Base-by-base conservation (phyloP, 805 yeast species). In the Candida gorgasii region DNA sequence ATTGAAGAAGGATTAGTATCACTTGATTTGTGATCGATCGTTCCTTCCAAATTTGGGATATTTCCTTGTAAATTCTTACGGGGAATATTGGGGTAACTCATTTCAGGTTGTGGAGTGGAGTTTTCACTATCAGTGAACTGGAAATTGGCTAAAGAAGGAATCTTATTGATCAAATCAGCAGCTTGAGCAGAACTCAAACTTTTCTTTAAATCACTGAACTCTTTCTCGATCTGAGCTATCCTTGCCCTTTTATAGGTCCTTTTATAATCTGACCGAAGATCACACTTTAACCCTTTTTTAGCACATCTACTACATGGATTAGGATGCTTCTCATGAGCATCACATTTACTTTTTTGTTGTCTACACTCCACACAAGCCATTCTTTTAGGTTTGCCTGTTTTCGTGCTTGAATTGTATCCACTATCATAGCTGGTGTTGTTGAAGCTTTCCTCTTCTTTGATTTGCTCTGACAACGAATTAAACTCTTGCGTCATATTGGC, bases 321-420 rank as follows among this genome's bases (percentile, higher is more conserved):
- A 0, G 96, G 96, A 23, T 81, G 78, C 39, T 70, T 73, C 45
- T 80, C 89, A 49, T 74, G 79, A 9, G 96, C 95, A 64, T 90
- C 96, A 66, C 97, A 90, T 54, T 82, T 79, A 26, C 89, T 84
- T 64, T 93, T 93, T 61, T 92, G 99, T 63, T 93, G 98, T 11
- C 98, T 78, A 59, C 99, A 93, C 55, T 92, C 96, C 1, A 88
- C 89, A 69, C 99, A 93, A 0, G 98, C 98, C 59, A 89, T 79
- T 43, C 80, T 73, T 59, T 82, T 84, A 29, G 61, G 52, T 39
- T 53, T 63, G 2, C 49, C 36, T 3, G 44, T 8, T 34, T 42
- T 48, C 7, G 44, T 32, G 31, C 17, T 31, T 15, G 34, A 8
- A 13, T 12, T 26, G 11, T 5, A 13, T 3, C 15, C 14, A 29